Base-by-base conservation (phyloP, 106 monocot genomes). In the Phalaenopsis aphrodite region DNA sequence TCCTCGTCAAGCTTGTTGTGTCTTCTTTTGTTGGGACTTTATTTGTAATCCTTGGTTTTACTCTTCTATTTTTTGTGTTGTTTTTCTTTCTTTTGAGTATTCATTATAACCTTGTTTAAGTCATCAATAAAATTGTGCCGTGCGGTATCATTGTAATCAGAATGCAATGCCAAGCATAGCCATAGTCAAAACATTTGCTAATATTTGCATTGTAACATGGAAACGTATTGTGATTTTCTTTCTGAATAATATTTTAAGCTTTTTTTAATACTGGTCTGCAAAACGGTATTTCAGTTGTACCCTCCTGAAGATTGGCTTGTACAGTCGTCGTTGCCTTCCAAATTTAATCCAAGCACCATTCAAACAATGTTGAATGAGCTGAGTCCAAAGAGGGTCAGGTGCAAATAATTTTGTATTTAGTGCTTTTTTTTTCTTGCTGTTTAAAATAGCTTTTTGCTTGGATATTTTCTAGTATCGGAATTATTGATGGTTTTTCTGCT, bases 221-320 rank as follows among this genome's bases (percentile, higher is more conserved):
- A 48, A 11, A 43, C n/a, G 24, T 69, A 37, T 19, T 47, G 8
- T 23, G 12, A 23, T 12, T 48, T 48, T 47, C 21, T 49, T 47
- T 49, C 16, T 75, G 74, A 17, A 76, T 76, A 24, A 76, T 49
- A 47, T 52, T 18, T 12, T 30, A 76, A 48, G 23, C 76, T 76
- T 76, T 17, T 4, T 49, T 42, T 76, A 30, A 30, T 45, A 19
- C 12, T 76, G 10, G n/a, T 30, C 49, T 76, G 49, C 4, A 49
- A 76, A 76, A 30, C 42, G 9, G 2, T 49, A 24, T 85, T 55
- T 75, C 78, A 97, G 97, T 41, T 98, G 55, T 98, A 83, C 75
- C 97, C 97, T 42, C 89, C 92, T 11, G 88, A 98, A 89, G 97
- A 98, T 84, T 98, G 94, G 97, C 78, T 98, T 72, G 87, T 89